Percentiles rank a stretch among this genome's conserved stretches.
phyloP scores from a whole-genome alignment of 2,329 filamentous ascomycete species.

The Triangularia verruculosa region DNA sequence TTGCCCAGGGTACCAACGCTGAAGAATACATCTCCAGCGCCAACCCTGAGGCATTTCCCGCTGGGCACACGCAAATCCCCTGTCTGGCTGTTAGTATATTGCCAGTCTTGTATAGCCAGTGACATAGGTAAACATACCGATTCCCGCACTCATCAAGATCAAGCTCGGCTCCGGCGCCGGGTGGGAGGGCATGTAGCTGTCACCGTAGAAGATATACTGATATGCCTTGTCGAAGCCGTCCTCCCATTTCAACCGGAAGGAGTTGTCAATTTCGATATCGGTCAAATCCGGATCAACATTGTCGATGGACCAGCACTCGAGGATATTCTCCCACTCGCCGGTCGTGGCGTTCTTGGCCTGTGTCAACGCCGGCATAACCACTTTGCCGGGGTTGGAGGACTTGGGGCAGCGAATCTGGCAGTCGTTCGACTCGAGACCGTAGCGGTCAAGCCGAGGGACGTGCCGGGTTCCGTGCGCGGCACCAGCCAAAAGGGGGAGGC shows the following conservation, averaged over 20 bases:
- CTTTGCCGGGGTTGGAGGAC: background rate
- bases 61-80: background rate
- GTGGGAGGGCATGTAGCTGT: background rate
- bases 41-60: background rate
- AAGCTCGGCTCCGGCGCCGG: background rate
- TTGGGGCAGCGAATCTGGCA: background rate
- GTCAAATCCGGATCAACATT: background rate
- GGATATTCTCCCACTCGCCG: background rate
- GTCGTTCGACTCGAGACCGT: background rate
- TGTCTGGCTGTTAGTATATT: background rate
- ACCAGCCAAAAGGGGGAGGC: background rate
- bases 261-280: background rate
- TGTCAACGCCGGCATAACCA: background rate
- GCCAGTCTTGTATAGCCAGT: too few relatives aligned
- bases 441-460: background rate
- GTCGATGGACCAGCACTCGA: background rate
- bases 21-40: background rate
- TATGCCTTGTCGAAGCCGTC: background rate
- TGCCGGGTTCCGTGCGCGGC: background rate
- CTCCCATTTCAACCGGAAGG: background rate
- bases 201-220: background rate
- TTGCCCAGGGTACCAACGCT: background rate
- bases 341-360: background rate
- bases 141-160: background rate
- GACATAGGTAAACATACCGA: background rate